Percentiles rank a stretch among this genome's conserved stretches.
phyloP scores from a whole-genome alignment of 306 rosid species.

The Neltuma alba region DNA sequence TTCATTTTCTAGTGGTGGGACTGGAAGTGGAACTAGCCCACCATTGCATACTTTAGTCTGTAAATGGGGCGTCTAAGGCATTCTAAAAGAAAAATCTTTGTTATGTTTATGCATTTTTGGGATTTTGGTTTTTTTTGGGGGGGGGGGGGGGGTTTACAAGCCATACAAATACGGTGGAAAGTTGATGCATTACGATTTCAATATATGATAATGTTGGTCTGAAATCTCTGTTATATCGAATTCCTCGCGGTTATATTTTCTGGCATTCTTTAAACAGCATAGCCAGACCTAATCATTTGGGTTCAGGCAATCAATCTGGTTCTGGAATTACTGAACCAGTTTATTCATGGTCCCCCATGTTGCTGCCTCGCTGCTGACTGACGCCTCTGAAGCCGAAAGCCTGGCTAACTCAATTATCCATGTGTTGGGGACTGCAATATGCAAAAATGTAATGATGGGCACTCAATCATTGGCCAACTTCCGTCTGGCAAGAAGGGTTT shows the following conservation, averaged over 20 bases:
- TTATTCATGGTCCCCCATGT: not conserved
- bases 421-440: conserved; percentile 18
- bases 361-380: not conserved
- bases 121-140: conserved; percentile 15
- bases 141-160: conserved; percentile 26
- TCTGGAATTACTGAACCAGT: not conserved
- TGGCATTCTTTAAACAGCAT: not conserved
- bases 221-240: not conserved
- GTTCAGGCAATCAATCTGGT: not conserved
- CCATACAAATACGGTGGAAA: conserved; percentile 50
- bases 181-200: conserved; percentile 34
- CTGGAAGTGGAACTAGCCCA: conserved; percentile 36
- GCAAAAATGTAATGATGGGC: not conserved
- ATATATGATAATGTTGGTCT: conserved; percentile 17
- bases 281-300: not conserved
- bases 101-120: conserved; percentile 43
- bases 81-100: conserved; percentile 49
- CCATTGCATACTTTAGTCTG: conserved; percentile 54
- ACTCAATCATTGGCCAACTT: not conserved
- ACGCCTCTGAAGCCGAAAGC: conserved; percentile 1
- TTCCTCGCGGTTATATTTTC: not conserved
- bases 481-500: not conserved
- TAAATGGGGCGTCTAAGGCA: conserved; percentile 66
- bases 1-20: conserved; percentile 60
- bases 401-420: conserved; percentile 23